Base-by-base conservation (phyloP, 2,329 filamentous ascomycete species). In the Fusarium hainanense region DNA sequence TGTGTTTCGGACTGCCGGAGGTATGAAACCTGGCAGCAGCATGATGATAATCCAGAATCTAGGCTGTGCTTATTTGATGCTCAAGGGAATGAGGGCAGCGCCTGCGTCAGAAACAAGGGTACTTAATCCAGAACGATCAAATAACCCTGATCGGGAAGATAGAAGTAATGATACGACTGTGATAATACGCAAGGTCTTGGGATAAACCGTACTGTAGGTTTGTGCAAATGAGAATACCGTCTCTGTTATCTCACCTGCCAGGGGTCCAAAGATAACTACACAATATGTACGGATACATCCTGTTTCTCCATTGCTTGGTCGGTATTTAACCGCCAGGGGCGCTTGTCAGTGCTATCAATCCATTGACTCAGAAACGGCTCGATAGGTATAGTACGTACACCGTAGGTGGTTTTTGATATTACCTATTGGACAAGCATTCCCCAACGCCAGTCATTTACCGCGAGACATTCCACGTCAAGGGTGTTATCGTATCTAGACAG, bases 361-460 rank as follows among this genome's bases (percentile, higher is more conserved):
- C 20, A 23, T 62, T 52, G 28, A 66, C 58, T 58, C 50, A 25
- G 28, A 28, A 46, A 37, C 11, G 34, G 16, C 34, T 34, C 34
- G 34, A 37, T 37, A 37, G 34, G 34, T n/a, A 18, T 37, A 37
- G 34, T 18, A n/a, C 34, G 34, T n/a, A 37, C 34, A n/a, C 16
- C 34, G 34, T 23, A 58, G 37, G 48, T 32, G 63, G 54, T 43
- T 57, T 18, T 37, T 64, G 43, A 46, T 57, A 37, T 37, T n/a
- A 37, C 18, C 10, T 64, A 54, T 58, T 64, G 46, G 57, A 63
- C 57, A 56, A 56, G 41, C 66, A 68, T 74, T 71, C 63, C 60
- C 61, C 20, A 21, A 30, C 50, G 25, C 41, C 30, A 44, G 59
- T 64, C 42, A 58, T 43, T 42, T 41, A 13, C 44, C 28, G 42